These are phyloP conservation scores for Pichia terricola DNA, from an alignment of 1,139 yeast genomes.

Conservation along the genomic window DNA sequence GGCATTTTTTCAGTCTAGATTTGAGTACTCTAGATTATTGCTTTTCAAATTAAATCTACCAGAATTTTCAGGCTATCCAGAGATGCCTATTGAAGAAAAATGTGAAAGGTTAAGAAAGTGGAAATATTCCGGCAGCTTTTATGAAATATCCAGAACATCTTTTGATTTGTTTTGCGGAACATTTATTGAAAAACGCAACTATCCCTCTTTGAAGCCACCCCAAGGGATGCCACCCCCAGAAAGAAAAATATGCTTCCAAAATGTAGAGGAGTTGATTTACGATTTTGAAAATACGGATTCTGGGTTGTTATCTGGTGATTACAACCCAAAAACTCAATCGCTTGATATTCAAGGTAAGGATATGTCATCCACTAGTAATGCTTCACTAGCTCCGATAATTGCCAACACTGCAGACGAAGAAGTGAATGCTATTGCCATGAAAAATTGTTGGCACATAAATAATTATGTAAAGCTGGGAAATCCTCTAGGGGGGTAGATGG, in stretches of 20 bases:
- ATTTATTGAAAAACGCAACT: conserved; percentile 1
- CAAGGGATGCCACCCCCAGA: background rate
- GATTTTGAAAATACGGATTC: conserved; percentile 3
- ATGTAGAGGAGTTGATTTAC: background rate
- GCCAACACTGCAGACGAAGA: background rate
- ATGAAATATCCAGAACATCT: background rate
- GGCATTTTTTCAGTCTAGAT: conserved; percentile 5
- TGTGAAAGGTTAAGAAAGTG: background rate
- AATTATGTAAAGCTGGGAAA: background rate
- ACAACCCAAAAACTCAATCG: conserved; percentile 8
- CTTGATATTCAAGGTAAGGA: background rate
- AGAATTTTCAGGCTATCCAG: background rate
- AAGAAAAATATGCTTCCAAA: background rate
- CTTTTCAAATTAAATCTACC: background rate
- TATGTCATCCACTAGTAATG: background rate
- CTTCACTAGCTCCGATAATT: background rate
- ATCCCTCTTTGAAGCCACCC: background rate
- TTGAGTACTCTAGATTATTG: background rate
- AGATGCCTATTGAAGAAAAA: background rate
- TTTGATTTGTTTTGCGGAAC: conserved; percentile 2
- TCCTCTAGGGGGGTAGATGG: no score
- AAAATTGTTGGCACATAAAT: conserved; percentile 4
- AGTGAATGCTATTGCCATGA: background rate
- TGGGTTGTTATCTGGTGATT: conserved; percentile 3
- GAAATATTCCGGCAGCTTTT: background rate